A percentile compares a stretch with the other conserved stretches of the same genome.
Evolutionary conservation across 148 eudicot species (phyloP).

Genomic region (Polygonum aviculare): DNA sequence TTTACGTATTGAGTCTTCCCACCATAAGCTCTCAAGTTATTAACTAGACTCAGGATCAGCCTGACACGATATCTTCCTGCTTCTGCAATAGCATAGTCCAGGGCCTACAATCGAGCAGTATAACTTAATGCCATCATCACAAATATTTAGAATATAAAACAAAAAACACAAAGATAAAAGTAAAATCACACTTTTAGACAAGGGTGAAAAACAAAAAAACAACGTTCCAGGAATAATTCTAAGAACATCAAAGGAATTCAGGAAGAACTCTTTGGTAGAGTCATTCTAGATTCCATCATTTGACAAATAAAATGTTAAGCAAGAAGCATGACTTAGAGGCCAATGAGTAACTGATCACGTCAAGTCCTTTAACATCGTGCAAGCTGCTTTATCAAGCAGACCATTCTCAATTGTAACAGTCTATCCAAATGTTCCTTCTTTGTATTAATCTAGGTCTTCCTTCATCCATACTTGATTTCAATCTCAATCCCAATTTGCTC

Average conservation of each 20-base stretch:
- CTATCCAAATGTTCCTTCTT: not conserved
- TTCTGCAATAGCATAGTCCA: conserved; percentile 94
- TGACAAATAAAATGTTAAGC: not conserved
- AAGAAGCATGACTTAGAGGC: not conserved
- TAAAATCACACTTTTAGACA: not conserved
- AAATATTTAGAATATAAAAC: not conserved
- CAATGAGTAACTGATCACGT: not conserved
- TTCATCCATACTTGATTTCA: not conserved
- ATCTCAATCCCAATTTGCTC: not conserved
- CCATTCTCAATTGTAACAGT: not conserved
- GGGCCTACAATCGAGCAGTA: conserved; percentile 43
- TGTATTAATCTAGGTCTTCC: not conserved
- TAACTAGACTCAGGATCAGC: conserved; percentile 67
- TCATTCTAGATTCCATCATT: not conserved
- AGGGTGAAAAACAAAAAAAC: no score
- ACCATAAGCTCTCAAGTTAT: conserved; percentile 88
- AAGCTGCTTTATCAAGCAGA: not conserved
- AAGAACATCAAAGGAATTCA: not conserved
- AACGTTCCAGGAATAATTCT: not conserved
- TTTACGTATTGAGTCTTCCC: conserved; percentile 94
- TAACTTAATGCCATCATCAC: conserved; percentile 2
- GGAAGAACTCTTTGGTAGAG: not conserved
- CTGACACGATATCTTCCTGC: conserved; percentile 66
- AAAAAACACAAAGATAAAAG: no score
- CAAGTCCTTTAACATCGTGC: not conserved